Conservation (phyloP, 345 rosid genomes). For the Populus alba region DNA sequence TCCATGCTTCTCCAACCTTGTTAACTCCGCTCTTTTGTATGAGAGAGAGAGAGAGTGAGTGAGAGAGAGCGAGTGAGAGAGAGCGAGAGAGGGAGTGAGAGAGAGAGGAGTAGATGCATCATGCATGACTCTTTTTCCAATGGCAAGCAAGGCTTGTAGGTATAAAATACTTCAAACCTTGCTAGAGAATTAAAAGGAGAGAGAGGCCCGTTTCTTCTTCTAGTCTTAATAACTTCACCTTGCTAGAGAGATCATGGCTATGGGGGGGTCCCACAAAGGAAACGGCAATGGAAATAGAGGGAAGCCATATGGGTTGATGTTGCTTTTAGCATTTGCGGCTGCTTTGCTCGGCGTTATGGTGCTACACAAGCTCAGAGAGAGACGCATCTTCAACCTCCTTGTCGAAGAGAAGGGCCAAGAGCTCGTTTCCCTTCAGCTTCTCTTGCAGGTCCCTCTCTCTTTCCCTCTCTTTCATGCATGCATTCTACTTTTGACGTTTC, state of each 20-base stretch:
- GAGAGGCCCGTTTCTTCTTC: neutral
- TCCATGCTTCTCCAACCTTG: conserved; percentile 15
- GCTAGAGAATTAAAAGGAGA: neutral
- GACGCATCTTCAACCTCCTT: conserved; percentile 48
- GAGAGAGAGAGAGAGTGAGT: neutral
- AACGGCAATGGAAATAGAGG: conserved; percentile 30
- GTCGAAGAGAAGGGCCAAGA: conserved; percentile 44
- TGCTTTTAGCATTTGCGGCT: conserved; percentile 56
- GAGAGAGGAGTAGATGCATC: neutral
- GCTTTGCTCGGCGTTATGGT: conserved; percentile 54
- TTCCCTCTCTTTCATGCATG: neutral
- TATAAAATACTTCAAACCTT: neutral
- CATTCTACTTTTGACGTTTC: conserved; percentile 19
- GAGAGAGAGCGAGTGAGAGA: neutral
- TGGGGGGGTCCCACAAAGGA: conserved; percentile 35
- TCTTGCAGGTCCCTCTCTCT: conserved; percentile 49
- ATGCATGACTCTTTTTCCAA: conserved; percentile 32
- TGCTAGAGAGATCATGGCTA: conserved; percentile 16
- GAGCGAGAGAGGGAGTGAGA: neutral
- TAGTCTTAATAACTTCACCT: neutral
- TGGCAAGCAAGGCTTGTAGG: conserved; percentile 30
- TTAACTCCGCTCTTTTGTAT: conserved; percentile 4
- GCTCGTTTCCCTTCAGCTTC: conserved; percentile 47
- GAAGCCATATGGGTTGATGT: conserved; percentile 40
- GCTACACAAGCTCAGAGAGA: conserved; percentile 54